These are phyloP conservation scores for Chaetomiaceae sp. DNA, from an alignment of 2,329 filamentous ascomycete genomes.

Conservation along the genomic window DNA sequence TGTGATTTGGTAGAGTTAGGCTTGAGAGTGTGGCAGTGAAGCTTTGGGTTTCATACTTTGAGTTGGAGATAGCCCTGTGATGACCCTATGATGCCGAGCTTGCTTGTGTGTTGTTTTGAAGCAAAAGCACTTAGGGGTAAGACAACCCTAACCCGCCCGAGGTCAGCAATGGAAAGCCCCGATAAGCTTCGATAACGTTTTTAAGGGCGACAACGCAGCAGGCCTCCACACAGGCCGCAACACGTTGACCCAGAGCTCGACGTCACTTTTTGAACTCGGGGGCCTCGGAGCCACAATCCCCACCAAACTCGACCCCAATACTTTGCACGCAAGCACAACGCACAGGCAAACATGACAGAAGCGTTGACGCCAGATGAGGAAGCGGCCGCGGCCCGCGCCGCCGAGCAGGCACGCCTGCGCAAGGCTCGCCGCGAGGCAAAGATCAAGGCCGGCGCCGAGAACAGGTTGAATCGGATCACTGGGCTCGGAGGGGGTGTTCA, in stretches of 20 bases:
- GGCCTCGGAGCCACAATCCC: not conserved
- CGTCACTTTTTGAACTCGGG: conserved; percentile 6
- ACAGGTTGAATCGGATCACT: conserved; percentile 70
- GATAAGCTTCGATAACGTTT: conserved; percentile 25
- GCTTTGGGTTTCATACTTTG: too few species aligned
- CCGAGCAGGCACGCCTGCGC: conserved; percentile 67
- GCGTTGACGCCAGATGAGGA: conserved; percentile 29
- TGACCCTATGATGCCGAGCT: too few species aligned
- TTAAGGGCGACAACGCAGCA: conserved; percentile 11
- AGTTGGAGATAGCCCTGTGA: too few species aligned
- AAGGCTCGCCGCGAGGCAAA: conserved; percentile 78
- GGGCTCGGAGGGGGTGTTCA: conserved; percentile 58
- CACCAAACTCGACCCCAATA: not conserved
- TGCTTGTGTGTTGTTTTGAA: too few species aligned
- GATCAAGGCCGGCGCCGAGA: conserved; percentile 65
- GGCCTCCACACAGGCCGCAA: conserved; percentile 2
- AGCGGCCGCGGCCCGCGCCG: conserved; percentile 48
- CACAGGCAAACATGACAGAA: conserved; percentile 37
- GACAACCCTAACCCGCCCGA: conserved; percentile 3
- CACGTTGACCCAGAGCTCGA: conserved; percentile 11
- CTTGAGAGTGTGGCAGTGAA: too few species aligned
- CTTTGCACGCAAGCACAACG: not conserved
- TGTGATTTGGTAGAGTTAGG: conserved; percentile 3
- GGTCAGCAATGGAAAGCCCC: not conserved
- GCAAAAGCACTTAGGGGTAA: not conserved